A percentile compares a stretch with the other conserved stretches of the same genome.
Evolutionary conservation across 176 grass and related monocot genomes (phyloP).

Genomic region (Alloteropsis semialata): DNA sequence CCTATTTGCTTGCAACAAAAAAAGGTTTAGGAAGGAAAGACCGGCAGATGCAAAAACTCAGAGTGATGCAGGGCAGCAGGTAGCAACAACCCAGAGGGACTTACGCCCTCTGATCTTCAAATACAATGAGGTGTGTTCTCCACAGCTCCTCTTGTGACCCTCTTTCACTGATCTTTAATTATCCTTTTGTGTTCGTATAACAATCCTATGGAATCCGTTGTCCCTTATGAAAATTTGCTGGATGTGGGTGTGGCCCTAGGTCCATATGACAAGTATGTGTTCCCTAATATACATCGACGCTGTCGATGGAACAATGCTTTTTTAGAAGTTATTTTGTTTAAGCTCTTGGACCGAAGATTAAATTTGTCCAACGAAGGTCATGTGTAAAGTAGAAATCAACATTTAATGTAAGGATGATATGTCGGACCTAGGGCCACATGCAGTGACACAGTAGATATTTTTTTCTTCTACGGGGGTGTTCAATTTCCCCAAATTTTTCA

Average conservation of each 20-base stretch:
- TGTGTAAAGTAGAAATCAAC: background rate
- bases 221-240: background rate
- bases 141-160: background rate
- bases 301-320: background rate
- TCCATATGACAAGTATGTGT: background rate
- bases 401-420: background rate
- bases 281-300: background rate
- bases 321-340: background rate
- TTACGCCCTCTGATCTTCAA: slow-evolving; percentile 86
- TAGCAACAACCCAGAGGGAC: slow-evolving; percentile 64
- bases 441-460: background rate
- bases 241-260: background rate
- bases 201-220: background rate
- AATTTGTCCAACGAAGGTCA: background rate
- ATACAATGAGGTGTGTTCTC: slow-evolving; percentile 78
- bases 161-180: background rate
- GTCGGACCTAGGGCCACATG: background rate
- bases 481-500: too few relatives aligned
- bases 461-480: too few relatives aligned
- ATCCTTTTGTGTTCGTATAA: background rate
- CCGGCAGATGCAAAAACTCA: slow-evolving; percentile 30
- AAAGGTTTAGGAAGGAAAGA: slow-evolving; percentile 82
- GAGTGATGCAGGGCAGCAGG: slow-evolving; percentile 31
- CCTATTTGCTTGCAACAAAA: slow-evolving; percentile 18
- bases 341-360: background rate